Evolutionary conservation across 2,329 filamentous ascomycete species (phyloP).

Genomic region (Raffaelea ambrosiae): DNA sequence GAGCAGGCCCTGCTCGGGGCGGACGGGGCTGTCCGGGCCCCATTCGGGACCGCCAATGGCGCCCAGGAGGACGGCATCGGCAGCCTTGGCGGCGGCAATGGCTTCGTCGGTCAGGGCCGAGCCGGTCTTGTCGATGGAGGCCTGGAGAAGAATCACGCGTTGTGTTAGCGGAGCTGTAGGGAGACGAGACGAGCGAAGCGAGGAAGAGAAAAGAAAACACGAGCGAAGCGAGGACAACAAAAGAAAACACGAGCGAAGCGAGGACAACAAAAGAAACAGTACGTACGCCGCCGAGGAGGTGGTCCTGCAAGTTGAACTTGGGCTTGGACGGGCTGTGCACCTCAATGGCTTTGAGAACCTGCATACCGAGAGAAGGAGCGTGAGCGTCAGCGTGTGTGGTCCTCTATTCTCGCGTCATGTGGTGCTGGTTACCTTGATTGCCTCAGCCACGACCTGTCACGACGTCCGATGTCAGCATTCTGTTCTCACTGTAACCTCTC

Average conservation of each 20-base stretch:
- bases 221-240: not conserved
- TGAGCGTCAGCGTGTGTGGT: not conserved
- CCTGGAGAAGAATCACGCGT: constrained; percentile 48
- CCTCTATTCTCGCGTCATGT: not conserved
- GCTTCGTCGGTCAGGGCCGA: constrained; percentile 74
- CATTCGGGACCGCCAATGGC: constrained; percentile 96
- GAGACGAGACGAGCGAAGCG: not conserved
- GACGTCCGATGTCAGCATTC: too few relatives aligned
- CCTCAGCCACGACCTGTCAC: constrained; percentile 72
- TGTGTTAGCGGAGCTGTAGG: not conserved
- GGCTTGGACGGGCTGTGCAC: constrained; percentile 56
- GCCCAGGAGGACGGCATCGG: constrained; percentile 84
- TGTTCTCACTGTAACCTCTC: too few relatives aligned
- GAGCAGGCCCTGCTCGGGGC: constrained; percentile 88
- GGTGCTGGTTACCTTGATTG: constrained; percentile 60
- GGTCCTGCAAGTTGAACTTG: constrained; percentile 84
- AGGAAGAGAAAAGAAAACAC: not conserved
- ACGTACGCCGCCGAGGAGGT: constrained; percentile 85
- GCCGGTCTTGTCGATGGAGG: constrained; percentile 78
- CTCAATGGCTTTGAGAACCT: constrained; percentile 77
- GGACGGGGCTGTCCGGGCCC: constrained; percentile 72
- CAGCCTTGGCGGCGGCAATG: constrained; percentile 71
- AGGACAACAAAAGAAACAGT: constrained; percentile 6
- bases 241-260: constrained; percentile 7
- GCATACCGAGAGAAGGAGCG: constrained; percentile 1